These are phyloP conservation scores for Yamadazyma jaroonii DNA, from an alignment of 1,139 yeast genomes.

Conservation along the genomic window DNA sequence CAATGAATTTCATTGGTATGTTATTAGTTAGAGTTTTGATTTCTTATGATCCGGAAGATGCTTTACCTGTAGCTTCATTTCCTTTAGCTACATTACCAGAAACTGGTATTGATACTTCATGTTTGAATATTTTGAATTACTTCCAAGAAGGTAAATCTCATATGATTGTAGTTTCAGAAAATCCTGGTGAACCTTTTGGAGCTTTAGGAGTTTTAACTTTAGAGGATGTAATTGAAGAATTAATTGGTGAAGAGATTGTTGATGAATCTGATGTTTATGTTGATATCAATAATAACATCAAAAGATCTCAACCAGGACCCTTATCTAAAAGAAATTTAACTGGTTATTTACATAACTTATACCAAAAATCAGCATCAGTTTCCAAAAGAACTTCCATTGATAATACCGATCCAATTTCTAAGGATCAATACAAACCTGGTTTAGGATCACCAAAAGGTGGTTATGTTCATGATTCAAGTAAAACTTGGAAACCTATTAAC, in stretches of 20 bases:
- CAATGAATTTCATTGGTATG: slow-evolving; percentile 93
- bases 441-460: slow-evolving; percentile 1
- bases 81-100: slow-evolving; percentile 96
- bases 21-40: slow-evolving; percentile 86
- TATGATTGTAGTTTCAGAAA: slow-evolving; percentile 88
- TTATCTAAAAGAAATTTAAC: slow-evolving; percentile 70
- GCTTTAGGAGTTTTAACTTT: slow-evolving; percentile 89
- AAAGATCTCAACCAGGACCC: slow-evolving; percentile 83
- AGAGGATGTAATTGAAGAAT: slow-evolving; percentile 95
- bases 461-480: slow-evolving; percentile 10
- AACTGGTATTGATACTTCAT: slow-evolving; percentile 87
- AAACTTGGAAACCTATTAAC: slow-evolving; percentile 56
- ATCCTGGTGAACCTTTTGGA: slow-evolving; percentile 85
- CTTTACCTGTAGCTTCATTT: slow-evolving; percentile 86
- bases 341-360: slow-evolving; percentile 61
- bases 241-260: slow-evolving; percentile 96
- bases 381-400: slow-evolving; percentile 43
- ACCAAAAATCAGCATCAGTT: slow-evolving; percentile 33
- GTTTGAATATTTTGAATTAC: slow-evolving; percentile 88
- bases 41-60: slow-evolving; percentile 96
- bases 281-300: slow-evolving; percentile 85
- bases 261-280: slow-evolving; percentile 96
- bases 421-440: background rate
- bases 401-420: slow-evolving; percentile 6
- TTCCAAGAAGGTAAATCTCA: slow-evolving; percentile 98